Evolutionary conservation across 164 flowering plant species (phyloP).

Genomic region (Amborella trichopoda): DNA sequence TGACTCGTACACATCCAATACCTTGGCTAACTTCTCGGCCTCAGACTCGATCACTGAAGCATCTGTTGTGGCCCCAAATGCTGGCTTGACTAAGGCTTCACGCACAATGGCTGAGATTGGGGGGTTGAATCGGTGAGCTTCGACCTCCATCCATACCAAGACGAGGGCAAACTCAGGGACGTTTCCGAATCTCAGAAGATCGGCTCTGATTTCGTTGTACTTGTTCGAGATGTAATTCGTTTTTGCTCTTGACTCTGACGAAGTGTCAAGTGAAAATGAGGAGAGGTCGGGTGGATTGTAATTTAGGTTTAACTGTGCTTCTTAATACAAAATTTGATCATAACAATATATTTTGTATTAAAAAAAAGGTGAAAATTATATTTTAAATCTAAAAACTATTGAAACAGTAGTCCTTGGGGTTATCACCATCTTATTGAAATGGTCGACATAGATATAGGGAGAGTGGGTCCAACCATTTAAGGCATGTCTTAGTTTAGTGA

Average conservation of each 20-base stretch:
- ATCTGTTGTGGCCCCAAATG: constrained; percentile 16
- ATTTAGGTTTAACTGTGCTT: too few relatives aligned
- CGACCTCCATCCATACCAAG: constrained; percentile 40
- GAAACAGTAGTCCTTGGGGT: too few relatives aligned
- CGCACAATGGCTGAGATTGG: constrained; percentile 18
- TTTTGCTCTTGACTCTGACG: constrained; percentile 42
- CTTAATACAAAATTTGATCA: too few relatives aligned
- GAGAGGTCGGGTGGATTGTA: too few relatives aligned
- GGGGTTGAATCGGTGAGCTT: constrained; percentile 26
- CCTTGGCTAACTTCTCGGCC: constrained; percentile 23
- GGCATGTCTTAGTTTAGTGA: too few relatives aligned
- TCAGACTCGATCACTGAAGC: constrained; percentile 15
- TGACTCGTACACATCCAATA: constrained; percentile 45
- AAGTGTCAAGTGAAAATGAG: too few relatives aligned
- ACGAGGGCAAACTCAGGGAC: constrained; percentile 23
- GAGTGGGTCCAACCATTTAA: too few relatives aligned
- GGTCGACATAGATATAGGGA: too few relatives aligned
- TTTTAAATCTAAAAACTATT: too few relatives aligned
- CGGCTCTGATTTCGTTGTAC: constrained; percentile 25
- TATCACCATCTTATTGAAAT: too few relatives aligned
- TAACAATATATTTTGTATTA: too few relatives aligned
- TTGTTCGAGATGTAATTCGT: constrained; percentile 27
- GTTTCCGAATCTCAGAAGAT: constrained; percentile 20
- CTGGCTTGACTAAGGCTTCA: constrained; percentile 21
- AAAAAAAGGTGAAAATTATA: too few relatives aligned